Evolutionary conservation across 2,329 filamentous ascomycete species (phyloP).

Genomic region (Fusarium drepaniforme): DNA sequence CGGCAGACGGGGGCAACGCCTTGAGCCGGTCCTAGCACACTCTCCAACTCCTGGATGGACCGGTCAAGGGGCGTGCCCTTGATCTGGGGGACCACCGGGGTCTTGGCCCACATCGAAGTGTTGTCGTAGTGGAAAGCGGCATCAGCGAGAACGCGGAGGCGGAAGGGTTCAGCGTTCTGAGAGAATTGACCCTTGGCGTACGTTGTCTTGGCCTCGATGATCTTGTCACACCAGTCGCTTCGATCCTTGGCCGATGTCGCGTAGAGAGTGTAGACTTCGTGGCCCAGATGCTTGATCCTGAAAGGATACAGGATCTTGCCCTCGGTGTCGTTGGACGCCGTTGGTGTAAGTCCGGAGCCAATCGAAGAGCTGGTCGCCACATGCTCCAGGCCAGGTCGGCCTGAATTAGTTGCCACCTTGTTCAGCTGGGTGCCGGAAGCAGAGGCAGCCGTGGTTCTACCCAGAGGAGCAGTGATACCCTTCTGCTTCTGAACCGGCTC

Average conservation of each 20-base stretch:
- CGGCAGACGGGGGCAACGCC: slow-evolving; percentile 84
- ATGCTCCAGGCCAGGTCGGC: slow-evolving; percentile 74
- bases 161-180: slow-evolving; percentile 96
- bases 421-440: slow-evolving; percentile 69
- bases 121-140: slow-evolving; percentile 87
- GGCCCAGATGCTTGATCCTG: slow-evolving; percentile 93
- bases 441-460: slow-evolving; percentile 71
- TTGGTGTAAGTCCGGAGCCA: slow-evolving; percentile 60
- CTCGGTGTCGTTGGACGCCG: slow-evolving; percentile 74
- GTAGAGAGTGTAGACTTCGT: slow-evolving; percentile 93
- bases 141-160: slow-evolving; percentile 91
- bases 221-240: slow-evolving; percentile 91
- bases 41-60: slow-evolving; percentile 89
- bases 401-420: slow-evolving; percentile 65
- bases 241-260: slow-evolving; percentile 81
- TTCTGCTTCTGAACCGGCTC: slow-evolving; percentile 89
- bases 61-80: slow-evolving; percentile 92
- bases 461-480: slow-evolving; percentile 74
- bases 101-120: slow-evolving; percentile 69
- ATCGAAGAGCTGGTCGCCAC: slow-evolving; percentile 76
- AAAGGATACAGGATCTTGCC: slow-evolving; percentile 93
- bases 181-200: slow-evolving; percentile 90
- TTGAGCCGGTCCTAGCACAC: slow-evolving; percentile 76
- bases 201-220: slow-evolving; percentile 93
- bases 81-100: slow-evolving; percentile 75